phyloP scores from a whole-genome alignment of 176 grass and related monocot genomes.

The Zea luxurians region DNA sequence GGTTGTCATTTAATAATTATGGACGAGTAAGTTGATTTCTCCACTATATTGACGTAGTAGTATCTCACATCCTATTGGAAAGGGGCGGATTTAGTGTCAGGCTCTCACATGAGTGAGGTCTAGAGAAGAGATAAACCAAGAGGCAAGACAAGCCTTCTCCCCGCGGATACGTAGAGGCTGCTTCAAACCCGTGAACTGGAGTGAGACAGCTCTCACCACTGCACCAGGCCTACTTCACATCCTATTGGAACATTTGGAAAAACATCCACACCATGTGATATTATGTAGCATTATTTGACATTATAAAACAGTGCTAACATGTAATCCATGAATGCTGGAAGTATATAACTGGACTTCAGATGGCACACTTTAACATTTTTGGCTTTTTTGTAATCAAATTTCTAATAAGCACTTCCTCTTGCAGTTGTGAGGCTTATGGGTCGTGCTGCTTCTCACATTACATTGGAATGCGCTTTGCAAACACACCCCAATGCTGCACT shows the following conservation, averaged over 20 bases:
- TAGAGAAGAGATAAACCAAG: too few species aligned
- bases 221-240: too few species aligned
- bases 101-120: too few species aligned
- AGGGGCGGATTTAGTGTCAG: too few species aligned
- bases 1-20: not conserved
- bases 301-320: not conserved
- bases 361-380: not conserved
- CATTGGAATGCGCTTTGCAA: constrained; percentile 93
- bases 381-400: not conserved
- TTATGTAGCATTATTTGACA: not conserved
- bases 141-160: too few species aligned
- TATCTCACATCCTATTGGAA: too few species aligned
- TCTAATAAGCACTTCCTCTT: constrained; percentile 6
- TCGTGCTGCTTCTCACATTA: constrained; percentile 99
- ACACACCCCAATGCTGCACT: constrained; percentile 94
- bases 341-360: not conserved
- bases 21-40: constrained; percentile 21
- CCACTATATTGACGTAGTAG: too few species aligned
- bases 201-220: too few species aligned
- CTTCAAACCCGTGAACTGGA: too few species aligned
- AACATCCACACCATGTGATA: not conserved
- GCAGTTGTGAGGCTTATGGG: constrained; percentile 99
- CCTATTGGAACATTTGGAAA: not conserved
- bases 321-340: not conserved
- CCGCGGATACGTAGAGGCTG: too few species aligned